Evolutionary conservation across 306 rosid species (phyloP).

Genomic region (Arachis stenosperma): DNA sequence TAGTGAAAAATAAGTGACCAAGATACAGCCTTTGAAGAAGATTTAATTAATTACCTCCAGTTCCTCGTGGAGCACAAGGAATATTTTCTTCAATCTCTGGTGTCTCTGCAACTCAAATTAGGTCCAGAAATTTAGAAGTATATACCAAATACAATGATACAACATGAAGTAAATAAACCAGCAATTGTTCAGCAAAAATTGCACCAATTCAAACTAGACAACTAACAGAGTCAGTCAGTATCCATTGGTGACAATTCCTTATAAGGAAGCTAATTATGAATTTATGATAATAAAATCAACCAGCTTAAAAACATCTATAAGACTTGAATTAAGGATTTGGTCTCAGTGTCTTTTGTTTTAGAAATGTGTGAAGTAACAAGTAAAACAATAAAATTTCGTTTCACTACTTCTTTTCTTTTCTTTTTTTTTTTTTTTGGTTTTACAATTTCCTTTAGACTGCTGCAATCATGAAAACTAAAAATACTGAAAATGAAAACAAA

Average conservation of each 20-base stretch:
- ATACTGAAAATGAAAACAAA: too few relatives aligned
- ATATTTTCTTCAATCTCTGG: slow-evolving; percentile 84
- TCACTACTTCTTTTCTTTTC: too few relatives aligned
- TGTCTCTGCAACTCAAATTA: slow-evolving; percentile 75
- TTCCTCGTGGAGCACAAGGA: slow-evolving; percentile 86
- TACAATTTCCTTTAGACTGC: too few relatives aligned
- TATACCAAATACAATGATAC: slow-evolving; percentile 6
- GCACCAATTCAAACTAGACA: slow-evolving; percentile 16
- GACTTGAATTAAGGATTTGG: slow-evolving; percentile 7
- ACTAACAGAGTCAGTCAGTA: too few relatives aligned
- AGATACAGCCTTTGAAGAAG: background rate
- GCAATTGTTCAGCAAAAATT: slow-evolving; percentile 23
- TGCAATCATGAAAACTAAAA: too few relatives aligned
- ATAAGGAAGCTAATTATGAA: background rate
- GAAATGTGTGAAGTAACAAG: too few relatives aligned
- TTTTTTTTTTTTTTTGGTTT: too few relatives aligned
- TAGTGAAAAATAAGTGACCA: background rate
- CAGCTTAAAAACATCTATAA: background rate
- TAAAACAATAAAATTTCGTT: too few relatives aligned
- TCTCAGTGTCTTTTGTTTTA: too few relatives aligned
- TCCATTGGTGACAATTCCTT: background rate
- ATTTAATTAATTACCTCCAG: slow-evolving; percentile 61
- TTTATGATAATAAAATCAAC: slow-evolving; percentile 18
- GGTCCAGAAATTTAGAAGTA: slow-evolving; percentile 30
- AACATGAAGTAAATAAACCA: slow-evolving; percentile 23